A percentile compares a stretch with the other conserved stretches of the same genome.
These are phyloP conservation scores for Fusarium falciforme DNA, from an alignment of 2,329 filamentous ascomycete genomes.

Conservation along the genomic window DNA sequence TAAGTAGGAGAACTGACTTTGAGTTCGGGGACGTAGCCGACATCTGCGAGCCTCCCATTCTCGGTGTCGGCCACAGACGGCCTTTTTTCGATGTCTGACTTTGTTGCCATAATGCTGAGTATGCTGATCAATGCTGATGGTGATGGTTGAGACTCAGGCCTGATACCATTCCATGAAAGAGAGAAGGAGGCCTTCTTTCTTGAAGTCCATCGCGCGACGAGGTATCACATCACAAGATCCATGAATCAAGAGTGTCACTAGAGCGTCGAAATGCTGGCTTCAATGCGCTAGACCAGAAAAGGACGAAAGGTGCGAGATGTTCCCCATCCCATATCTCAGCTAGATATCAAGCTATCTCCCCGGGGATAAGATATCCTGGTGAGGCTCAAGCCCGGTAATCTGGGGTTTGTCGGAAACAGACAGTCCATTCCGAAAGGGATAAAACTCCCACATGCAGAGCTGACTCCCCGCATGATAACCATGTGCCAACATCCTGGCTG, in stretches of 20 bases:
- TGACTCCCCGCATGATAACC: background rate
- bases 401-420: background rate
- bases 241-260: background rate
- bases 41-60: too few relatives aligned
- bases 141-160: background rate
- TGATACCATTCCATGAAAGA: background rate
- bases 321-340: background rate
- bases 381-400: background rate
- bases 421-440: background rate
- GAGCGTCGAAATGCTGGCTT: background rate
- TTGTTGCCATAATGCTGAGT: background rate
- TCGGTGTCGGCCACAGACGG: background rate
- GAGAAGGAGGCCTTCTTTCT: background rate
- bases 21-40: background rate
- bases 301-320: conserved; percentile 11
- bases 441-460: background rate
- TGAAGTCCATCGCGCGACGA: background rate
- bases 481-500: background rate
- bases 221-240: background rate
- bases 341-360: background rate
- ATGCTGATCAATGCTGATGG: background rate
- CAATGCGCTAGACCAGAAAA: background rate
- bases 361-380: background rate
- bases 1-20: background rate
- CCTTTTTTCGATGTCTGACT: conserved; percentile 1